phyloP scores from a whole-genome alignment of 805 yeast genomes.

The Hanseniaspora hatyaiensis region DNA sequence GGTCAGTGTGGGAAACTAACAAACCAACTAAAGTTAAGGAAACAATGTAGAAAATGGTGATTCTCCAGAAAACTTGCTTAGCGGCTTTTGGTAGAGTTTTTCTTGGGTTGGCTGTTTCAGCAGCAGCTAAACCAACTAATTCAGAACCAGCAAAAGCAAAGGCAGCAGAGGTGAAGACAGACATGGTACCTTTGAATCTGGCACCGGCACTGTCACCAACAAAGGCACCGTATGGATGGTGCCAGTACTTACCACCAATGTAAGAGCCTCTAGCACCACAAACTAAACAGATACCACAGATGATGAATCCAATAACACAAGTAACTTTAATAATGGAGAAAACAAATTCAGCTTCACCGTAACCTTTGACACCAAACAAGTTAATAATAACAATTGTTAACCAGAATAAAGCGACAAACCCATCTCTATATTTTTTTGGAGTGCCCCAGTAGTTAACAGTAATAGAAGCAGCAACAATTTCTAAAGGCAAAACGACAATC shows the following conservation, averaged over 20 bases:
- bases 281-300: slow-evolving; percentile 40
- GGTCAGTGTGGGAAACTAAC: slow-evolving; percentile 37
- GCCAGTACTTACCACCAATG: slow-evolving; percentile 43
- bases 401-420: slow-evolving; percentile 41
- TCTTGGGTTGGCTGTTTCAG: slow-evolving; percentile 40
- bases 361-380: slow-evolving; percentile 44
- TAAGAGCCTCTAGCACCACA: slow-evolving; percentile 40
- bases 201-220: slow-evolving; percentile 31
- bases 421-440: slow-evolving; percentile 36
- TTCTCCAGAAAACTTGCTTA: slow-evolving; percentile 48
- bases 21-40: slow-evolving; percentile 37
- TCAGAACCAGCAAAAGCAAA: slow-evolving; percentile 47
- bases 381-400: slow-evolving; percentile 38
- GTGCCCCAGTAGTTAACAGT: slow-evolving; percentile 43
- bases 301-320: slow-evolving; percentile 43
- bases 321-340: slow-evolving; percentile 40
- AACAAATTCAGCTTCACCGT: slow-evolving; percentile 44
- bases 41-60: slow-evolving; percentile 38
- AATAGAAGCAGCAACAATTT: slow-evolving; percentile 43
- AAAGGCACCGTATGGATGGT: slow-evolving; percentile 45
- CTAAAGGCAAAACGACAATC: slow-evolving; percentile 42
- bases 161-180: slow-evolving; percentile 46
- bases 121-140: slow-evolving; percentile 41
- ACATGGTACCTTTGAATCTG: slow-evolving; percentile 42
- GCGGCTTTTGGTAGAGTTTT: slow-evolving; percentile 41